Percentiles rank a stretch among this genome's conserved stretches.
Conservation (phyloP, 345 rosid genomes). For the Gossypium australe region DNA sequence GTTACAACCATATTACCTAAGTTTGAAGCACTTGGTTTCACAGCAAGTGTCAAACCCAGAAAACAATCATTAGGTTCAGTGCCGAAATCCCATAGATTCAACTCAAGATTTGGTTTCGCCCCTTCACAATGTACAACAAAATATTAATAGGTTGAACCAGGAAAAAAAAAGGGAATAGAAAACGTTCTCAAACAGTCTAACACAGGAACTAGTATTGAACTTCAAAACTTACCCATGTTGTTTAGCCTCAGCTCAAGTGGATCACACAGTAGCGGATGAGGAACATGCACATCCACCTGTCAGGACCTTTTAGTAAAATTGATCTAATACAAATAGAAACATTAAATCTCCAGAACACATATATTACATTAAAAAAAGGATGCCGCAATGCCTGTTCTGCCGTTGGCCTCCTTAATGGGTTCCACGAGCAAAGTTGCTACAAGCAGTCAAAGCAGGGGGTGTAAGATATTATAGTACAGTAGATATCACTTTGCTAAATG, state of each 20-base stretch:
- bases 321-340: constrained; percentile 10
- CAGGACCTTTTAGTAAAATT: constrained; percentile 21
- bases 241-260: constrained; percentile 74
- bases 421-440: constrained; percentile 88
- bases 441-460: constrained; percentile 13
- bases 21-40: constrained; percentile 73
- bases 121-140: constrained; percentile 35
- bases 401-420: constrained; percentile 81
- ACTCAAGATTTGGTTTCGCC: constrained; percentile 80
- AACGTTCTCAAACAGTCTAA: background rate
- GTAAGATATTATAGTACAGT: constrained; percentile 6
- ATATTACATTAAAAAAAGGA: constrained; percentile 81
- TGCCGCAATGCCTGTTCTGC: constrained; percentile 86
- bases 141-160: background rate
- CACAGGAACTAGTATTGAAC: background rate
- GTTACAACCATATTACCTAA: constrained; percentile 35
- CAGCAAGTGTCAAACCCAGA: constrained; percentile 86
- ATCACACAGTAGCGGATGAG: constrained; percentile 54
- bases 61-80: constrained; percentile 80
- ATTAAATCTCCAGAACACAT: constrained; percentile 9
- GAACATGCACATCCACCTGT: constrained; percentile 59
- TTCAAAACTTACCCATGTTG: constrained; percentile 47
- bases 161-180: background rate
- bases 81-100: constrained; percentile 87
- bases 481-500: background rate